Base-by-base conservation (phyloP, 2,329 filamentous ascomycete species). In the Fusarium sacchari region DNA sequence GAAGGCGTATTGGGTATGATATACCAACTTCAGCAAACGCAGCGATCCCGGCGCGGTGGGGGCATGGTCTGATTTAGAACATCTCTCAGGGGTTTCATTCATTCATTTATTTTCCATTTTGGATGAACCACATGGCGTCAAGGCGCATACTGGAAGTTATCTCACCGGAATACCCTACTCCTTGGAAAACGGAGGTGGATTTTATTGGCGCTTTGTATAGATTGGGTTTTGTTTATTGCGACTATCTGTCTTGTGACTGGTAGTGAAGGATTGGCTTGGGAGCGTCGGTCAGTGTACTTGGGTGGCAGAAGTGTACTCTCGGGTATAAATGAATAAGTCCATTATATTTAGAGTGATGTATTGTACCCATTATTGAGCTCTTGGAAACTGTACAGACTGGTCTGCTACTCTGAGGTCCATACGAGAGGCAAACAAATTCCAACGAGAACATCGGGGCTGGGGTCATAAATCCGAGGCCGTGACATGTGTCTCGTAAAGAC, bases 11-110 rank as follows among this genome's bases (percentile, higher is more conserved):
- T 91, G 49, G 87, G 86, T 9, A 83, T 91, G 75, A 86, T 91
- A 66, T 88, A 88, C 71, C 88, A 90, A 77, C 85, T 90, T 65
- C 88, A 88, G 74, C 87, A 90, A 78, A 86, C 87, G 28, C 87
- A 90, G 71, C 83, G 88, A 74, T 85, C 86, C 49, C 84, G 87
- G 40, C 81, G 86, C 61, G 81, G 80, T 20, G 82, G 82, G n/a
- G 83, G 84, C 32, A 81, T 84, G 58, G 74, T 82, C 34, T 75
- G 40, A 75, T 32, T 42, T 79, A 55, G 60, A 56, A 39, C 47
- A 17, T 28, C 36, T 28, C 59, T 30, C 26, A 53, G 40, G 28
- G 40, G 40, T 60, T 62, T 55, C 49, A 20, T 55, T 64, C 34
- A 18, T 57, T 67, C 26, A 22, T 55, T 56, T n/a, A 34, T 43